Evolutionary conservation across 805 yeast species (phyloP).

Genomic region (Wickerhamomyces kurtzmanii): DNA sequence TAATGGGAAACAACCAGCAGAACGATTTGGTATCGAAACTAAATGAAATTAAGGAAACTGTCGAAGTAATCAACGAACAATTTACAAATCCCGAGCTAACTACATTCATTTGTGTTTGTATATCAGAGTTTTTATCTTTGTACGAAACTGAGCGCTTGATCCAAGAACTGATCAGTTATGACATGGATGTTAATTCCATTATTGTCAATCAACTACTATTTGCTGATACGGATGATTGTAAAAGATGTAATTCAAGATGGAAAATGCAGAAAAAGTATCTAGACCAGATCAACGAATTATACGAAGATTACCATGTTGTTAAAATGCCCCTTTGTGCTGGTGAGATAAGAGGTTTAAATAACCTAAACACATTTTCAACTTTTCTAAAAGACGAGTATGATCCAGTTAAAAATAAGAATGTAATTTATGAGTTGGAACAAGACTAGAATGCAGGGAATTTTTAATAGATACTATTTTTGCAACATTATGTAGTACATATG

Average conservation of each 20-base stretch:
- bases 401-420: constrained; percentile 42
- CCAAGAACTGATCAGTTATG: constrained; percentile 89
- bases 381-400: constrained; percentile 73
- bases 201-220: constrained; percentile 89
- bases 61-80: constrained; percentile 84
- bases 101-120: constrained; percentile 93
- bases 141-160: constrained; percentile 97
- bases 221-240: constrained; percentile 72
- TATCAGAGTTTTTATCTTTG: constrained; percentile 89
- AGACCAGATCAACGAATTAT: constrained; percentile 90
- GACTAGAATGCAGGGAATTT: too few species aligned
- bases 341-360: constrained; percentile 89
- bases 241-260: constrained; percentile 87
- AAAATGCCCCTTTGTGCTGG: constrained; percentile 92
- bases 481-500: too few species aligned
- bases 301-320: constrained; percentile 94
- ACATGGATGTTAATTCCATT: constrained; percentile 94
- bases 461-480: too few species aligned
- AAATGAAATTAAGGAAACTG: constrained; percentile 70
- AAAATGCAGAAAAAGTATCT: constrained; percentile 93
- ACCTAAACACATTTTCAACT: constrained; percentile 73
- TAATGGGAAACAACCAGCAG: constrained; percentile 56
- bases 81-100: constrained; percentile 95
- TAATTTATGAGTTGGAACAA: constrained; percentile 24
- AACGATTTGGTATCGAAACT: constrained; percentile 69